These are phyloP conservation scores for Volvariella surrecta DNA, from an alignment of 1,284 basidiomycete species.

Conservation along the genomic window DNA sequence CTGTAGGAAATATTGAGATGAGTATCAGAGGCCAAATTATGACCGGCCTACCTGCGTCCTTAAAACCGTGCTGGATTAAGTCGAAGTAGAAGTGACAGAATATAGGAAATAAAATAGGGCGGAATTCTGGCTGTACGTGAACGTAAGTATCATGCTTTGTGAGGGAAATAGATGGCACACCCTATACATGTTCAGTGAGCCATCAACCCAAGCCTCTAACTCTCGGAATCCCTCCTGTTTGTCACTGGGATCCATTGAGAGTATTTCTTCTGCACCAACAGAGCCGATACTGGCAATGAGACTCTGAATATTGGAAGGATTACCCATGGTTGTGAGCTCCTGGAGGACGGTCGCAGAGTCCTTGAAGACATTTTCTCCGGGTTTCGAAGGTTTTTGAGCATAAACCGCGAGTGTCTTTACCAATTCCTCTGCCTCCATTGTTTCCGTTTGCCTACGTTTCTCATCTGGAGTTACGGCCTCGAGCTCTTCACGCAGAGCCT, in stretches of 20 bases:
- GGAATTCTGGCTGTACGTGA: conserved; percentile 73
- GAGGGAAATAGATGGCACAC: conserved; percentile 30
- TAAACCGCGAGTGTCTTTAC: conserved; percentile 58
- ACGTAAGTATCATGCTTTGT: background rate
- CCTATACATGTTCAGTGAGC: conserved; percentile 80
- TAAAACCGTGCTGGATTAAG: conserved; percentile 84
- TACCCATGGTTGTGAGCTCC: conserved; percentile 56
- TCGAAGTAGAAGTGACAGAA: conserved; percentile 98
- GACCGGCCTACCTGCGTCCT: conserved; percentile 67
- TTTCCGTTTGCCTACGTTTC: conserved; percentile 42
- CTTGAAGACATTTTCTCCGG: conserved; percentile 61
- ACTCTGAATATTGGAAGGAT: conserved; percentile 60
- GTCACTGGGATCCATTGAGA: conserved; percentile 82
- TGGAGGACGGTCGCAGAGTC: conserved; percentile 56
- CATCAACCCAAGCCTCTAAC: conserved; percentile 91
- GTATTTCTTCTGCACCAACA: conserved; percentile 75
- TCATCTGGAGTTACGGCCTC: conserved; percentile 47
- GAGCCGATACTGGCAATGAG: conserved; percentile 68
- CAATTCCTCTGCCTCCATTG: conserved; percentile 54
- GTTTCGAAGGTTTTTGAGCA: conserved; percentile 51
- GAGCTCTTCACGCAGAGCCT: conserved; percentile 64
- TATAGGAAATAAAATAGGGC: conserved; percentile 90
- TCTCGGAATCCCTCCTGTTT: conserved; percentile 83
- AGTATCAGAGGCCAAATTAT: conserved; percentile 4
- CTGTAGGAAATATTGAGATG: conserved; percentile 27